Conservation (phyloP, 2,329 filamentous ascomycete species). For the Scolecobasidium constrictum region DNA sequence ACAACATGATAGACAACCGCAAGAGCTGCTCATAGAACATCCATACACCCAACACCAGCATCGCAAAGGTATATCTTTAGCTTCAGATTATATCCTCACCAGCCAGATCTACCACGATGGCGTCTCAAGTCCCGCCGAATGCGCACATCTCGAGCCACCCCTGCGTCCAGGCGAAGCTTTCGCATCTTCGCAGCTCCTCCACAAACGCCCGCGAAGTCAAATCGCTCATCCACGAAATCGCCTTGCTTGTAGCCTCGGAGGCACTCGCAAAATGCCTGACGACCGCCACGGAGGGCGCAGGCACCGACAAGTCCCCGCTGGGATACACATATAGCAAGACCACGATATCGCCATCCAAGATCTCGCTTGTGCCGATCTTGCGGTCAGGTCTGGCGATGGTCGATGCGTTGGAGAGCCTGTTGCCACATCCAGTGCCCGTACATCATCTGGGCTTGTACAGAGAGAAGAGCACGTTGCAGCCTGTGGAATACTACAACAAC, state of each 20-base stretch:
- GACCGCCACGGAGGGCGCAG: conserved; percentile 45
- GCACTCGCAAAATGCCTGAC: conserved; percentile 58
- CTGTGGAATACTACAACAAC: conserved; percentile 98
- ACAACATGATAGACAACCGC: too few species aligned
- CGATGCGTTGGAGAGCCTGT: conserved; percentile 72
- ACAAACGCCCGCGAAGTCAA: conserved; percentile 68
- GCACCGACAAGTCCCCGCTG: conserved; percentile 64
- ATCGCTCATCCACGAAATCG: conserved; percentile 73
- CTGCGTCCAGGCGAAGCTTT: conserved; percentile 78
- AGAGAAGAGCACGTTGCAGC: conserved; percentile 74
- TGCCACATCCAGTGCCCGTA: conserved; percentile 68
- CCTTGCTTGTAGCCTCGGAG: conserved; percentile 71
- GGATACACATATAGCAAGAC: conserved; percentile 63
- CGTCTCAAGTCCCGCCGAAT: conserved; percentile 37
- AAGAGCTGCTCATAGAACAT: too few species aligned
- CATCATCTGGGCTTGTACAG: conserved; percentile 94
- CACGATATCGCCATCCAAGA: conserved; percentile 49
- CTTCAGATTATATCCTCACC: too few species aligned
- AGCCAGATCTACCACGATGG: too few species aligned
- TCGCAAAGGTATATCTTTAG: too few species aligned
- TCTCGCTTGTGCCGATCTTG: conserved; percentile 86
- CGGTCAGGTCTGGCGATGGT: conserved; percentile 87
- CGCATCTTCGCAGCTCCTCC: conserved; percentile 67
- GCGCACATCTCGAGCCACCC: conserved; percentile 76
- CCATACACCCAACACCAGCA: too few species aligned